Base-by-base conservation (phyloP, 192 early-diverging fungal species). In the Paraglomus occultum region DNA sequence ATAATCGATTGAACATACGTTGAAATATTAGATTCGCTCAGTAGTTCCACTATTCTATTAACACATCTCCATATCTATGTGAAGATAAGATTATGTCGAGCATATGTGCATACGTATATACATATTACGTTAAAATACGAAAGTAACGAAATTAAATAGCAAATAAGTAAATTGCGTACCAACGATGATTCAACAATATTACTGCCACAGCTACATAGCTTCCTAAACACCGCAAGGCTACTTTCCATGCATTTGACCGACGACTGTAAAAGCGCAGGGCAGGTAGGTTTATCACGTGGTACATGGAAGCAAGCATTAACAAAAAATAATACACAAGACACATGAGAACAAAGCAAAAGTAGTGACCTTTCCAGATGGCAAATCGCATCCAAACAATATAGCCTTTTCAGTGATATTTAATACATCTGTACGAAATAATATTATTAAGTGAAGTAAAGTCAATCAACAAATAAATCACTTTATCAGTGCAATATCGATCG, bases 181-280 rank as follows among this genome's bases (percentile, higher is more conserved):
- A 68, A 45, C 40, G 49, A 44, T 22, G 49, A 31, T 38, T 72
- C 22, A n/a, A 48, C 42, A 49, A 72, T 14, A 45, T 67, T 51
- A 39, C 67, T 64, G 8, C 71, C 71, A 50, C 71, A 72, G 53
- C 31, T n/a, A 67, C 64, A 67, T 47, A 72, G 51, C 53, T 66
- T 63, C 20, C 51, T 45, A 20, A 72, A 55, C 23, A 72, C 45
- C 12, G 39, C 12, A 39, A 66, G 52, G 31, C 62, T 64, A 72
- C 48, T 72, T 55, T 55, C 61, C 51, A 67, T 57, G 17, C 65
- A 52, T 55, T 66, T 72, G 22, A 72, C 44, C 22, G 71, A 68
- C 17, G 62, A 66, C 71, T 72, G 42, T 62, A 38, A 70, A 23
- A 69, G 53, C 31, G 18, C 53, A 45, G 38, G 43, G 11, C 10